Conservation (phyloP, 75 land plant genomes). For the Ceratopteris richardii region DNA sequence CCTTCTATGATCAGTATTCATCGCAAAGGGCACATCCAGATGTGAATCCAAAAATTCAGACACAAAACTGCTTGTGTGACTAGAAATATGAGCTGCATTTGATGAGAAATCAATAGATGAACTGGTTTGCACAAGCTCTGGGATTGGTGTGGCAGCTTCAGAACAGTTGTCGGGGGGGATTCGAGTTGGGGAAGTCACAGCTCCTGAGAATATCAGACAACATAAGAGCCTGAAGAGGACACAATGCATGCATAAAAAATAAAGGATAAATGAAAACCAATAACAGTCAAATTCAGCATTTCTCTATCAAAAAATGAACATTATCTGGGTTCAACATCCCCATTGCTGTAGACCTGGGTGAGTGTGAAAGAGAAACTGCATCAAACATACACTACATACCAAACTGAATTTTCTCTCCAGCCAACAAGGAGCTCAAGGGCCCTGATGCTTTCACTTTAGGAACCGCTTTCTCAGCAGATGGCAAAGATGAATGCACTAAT, state of each 20-base stretch:
- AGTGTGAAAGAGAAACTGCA: too few species aligned
- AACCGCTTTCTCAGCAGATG: slow-evolving; percentile 48
- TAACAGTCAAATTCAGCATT: too few species aligned
- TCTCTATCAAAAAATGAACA: too few species aligned
- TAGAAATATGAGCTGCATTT: neutral
- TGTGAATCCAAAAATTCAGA: neutral
- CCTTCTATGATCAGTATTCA: neutral
- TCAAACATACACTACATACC: too few species aligned
- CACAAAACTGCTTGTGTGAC: neutral
- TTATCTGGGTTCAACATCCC: too few species aligned
- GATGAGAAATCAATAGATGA: neutral
- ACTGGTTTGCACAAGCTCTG: neutral
- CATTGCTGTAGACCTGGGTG: neutral
- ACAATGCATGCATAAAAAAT: neutral
- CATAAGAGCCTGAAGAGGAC: neutral
- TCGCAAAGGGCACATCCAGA: neutral
- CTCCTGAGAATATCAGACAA: slow-evolving; percentile 43
- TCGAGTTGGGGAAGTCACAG: slow-evolving; percentile 76
- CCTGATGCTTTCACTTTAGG: slow-evolving; percentile 32
- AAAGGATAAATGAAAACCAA: neutral
- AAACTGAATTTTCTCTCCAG: slow-evolving; percentile 94
- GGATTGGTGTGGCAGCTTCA: slow-evolving; percentile 7
- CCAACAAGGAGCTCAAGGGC: slow-evolving; percentile 73
- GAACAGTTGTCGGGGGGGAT: slow-evolving; percentile 49
- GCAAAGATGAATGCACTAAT: slow-evolving; percentile 30